Evolutionary conservation across 257 asterid genomes (phyloP).

Genomic region (Solanum lycopersicoides): DNA sequence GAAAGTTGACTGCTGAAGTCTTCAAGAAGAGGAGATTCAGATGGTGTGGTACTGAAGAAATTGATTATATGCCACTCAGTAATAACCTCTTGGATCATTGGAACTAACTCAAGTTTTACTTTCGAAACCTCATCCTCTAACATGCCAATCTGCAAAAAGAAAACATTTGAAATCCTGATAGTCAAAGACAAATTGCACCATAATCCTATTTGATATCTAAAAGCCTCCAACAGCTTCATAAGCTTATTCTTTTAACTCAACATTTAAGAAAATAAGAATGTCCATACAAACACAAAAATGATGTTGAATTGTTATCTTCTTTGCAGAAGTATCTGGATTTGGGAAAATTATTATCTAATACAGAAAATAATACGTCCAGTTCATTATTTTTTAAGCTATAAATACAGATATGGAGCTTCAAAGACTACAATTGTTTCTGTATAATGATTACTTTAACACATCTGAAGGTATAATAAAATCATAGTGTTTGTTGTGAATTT

Average conservation of each 20-base stretch:
- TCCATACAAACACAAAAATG: background rate
- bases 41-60: slow-evolving; percentile 73
- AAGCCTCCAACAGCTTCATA: background rate
- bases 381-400: background rate
- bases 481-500: background rate
- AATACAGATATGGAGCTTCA: background rate
- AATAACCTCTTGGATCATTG: slow-evolving; percentile 75
- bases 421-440: background rate
- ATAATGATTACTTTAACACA: background rate
- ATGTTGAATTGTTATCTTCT: background rate
- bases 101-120: slow-evolving; percentile 66
- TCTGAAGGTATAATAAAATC: background rate
- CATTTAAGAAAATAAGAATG: background rate
- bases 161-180: background rate
- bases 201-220: background rate
- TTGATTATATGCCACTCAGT: slow-evolving; percentile 87
- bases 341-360: background rate
- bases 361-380: background rate
- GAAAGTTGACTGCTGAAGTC: slow-evolving; percentile 89
- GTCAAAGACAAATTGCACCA: background rate
- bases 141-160: slow-evolving; percentile 63
- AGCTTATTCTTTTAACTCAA: background rate
- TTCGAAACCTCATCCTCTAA: slow-evolving; percentile 63
- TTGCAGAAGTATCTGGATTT: background rate
- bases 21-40: slow-evolving; percentile 72